phyloP scores from a whole-genome alignment of 768 basidiomycete species.

The Mrakia blollopis region DNA sequence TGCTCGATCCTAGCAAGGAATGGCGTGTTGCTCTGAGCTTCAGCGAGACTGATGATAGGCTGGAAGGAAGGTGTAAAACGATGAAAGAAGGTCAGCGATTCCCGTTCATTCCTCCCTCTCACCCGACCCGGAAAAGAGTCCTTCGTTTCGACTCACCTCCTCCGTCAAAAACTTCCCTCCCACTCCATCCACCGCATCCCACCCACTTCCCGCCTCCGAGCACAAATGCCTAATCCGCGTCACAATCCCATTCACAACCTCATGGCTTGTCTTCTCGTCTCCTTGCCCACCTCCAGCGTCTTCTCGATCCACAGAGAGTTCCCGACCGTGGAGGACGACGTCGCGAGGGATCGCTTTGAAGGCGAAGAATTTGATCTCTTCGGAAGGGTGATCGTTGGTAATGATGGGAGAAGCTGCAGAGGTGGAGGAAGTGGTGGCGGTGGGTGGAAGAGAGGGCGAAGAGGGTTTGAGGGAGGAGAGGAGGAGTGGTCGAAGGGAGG shows the following conservation, averaged over 20 bases:
- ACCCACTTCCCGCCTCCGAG: slow-evolving; percentile 52
- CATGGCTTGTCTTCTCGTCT: slow-evolving; percentile 59
- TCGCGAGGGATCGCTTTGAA: slow-evolving; percentile 46
- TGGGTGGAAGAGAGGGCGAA: slow-evolving; percentile 54
- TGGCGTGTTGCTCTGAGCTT: slow-evolving; percentile 78
- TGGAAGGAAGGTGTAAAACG: slow-evolving; percentile 23
- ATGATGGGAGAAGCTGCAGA: slow-evolving; percentile 40
- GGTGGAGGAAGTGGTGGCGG: slow-evolving; percentile 70
- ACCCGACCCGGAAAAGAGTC: too few relatives aligned
- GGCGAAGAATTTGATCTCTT: slow-evolving; percentile 40
- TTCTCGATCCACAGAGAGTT: slow-evolving; percentile 5
- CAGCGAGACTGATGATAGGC: slow-evolving; percentile 56
- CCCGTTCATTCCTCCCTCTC: slow-evolving; percentile 5
- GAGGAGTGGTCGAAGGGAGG: slow-evolving; percentile 68
- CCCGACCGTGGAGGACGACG: slow-evolving; percentile 33
- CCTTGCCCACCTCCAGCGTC: slow-evolving; percentile 51
- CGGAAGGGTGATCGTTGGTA: not conserved
- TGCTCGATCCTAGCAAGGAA: slow-evolving; percentile 91
- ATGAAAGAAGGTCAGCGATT: slow-evolving; percentile 26
- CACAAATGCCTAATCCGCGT: slow-evolving; percentile 65
- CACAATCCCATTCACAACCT: slow-evolving; percentile 70
- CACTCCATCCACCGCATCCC: slow-evolving; percentile 43
- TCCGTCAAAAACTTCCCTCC: slow-evolving; percentile 54
- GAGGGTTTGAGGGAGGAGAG: slow-evolving; percentile 57
- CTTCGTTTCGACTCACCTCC: slow-evolving; percentile 61